Conservation (phyloP, 768 basidiomycete genomes). For the Neoboletus subvelutipes region DNA sequence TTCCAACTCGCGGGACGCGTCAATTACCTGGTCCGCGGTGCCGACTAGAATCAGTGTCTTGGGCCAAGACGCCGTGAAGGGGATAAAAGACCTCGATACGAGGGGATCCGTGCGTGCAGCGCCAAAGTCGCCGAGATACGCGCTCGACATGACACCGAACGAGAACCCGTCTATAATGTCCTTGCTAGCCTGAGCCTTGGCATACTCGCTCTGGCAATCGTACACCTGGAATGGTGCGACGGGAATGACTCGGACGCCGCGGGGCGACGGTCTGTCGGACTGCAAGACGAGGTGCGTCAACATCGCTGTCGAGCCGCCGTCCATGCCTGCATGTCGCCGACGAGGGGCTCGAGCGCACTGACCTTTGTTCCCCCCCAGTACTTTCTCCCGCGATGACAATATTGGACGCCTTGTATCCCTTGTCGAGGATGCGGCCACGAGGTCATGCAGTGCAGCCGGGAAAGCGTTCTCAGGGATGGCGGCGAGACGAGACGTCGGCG, state of each 20-base stretch:
- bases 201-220: neutral
- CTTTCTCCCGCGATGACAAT: slow-evolving; percentile 25
- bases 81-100: slow-evolving; percentile 12
- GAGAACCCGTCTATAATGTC: neutral
- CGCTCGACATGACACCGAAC: neutral
- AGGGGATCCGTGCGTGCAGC: too few species aligned
- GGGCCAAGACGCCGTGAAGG: slow-evolving; percentile 21
- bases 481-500: slow-evolving; percentile 27
- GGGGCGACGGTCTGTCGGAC: too few species aligned
- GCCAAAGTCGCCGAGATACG: slow-evolving; percentile 18
- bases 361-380: slow-evolving; percentile 28
- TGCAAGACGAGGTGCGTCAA: slow-evolving; percentile 37
- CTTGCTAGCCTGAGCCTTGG: neutral
- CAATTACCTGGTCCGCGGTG: too few species aligned
- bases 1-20: too few species aligned
- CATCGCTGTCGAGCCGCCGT: slow-evolving; percentile 10
- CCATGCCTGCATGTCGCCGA: neutral
- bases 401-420: slow-evolving; percentile 25
- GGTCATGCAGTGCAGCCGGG: too few species aligned
- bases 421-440: slow-evolving; percentile 20
- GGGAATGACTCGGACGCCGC: slow-evolving; percentile 55
- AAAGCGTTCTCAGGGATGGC: too few species aligned
- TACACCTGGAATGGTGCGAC: slow-evolving; percentile 44
- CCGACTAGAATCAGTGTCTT: too few species aligned
- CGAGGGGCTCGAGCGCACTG: neutral